Percentiles rank a stretch among this genome's conserved stretches.
Conservation (phyloP, 805 yeast species). For the Isabelozyma pseudorhagii region DNA sequence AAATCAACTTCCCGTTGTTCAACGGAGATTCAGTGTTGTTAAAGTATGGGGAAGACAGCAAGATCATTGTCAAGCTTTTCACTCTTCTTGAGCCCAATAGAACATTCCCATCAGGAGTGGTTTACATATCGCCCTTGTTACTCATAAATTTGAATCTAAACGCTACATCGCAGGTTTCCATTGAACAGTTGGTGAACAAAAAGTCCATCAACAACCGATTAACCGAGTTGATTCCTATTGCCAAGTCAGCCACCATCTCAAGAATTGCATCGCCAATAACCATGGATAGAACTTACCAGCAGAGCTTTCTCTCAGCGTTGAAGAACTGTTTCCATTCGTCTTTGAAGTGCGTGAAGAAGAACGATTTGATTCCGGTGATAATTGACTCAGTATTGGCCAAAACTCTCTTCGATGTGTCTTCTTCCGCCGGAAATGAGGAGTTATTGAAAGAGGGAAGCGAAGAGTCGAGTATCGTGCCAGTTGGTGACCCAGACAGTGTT, state of each 20-base stretch:
- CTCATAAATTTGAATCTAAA: constrained; percentile 46
- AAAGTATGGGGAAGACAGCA: constrained; percentile 5
- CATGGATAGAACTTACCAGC: constrained; percentile 60
- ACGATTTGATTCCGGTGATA: constrained; percentile 73
- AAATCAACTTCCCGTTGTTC: constrained; percentile 53
- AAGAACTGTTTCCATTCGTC: constrained; percentile 57
- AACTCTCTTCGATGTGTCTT: constrained; percentile 42
- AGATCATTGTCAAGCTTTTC: constrained; percentile 41
- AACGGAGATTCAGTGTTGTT: constrained; percentile 64
- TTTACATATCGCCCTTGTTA: constrained; percentile 65
- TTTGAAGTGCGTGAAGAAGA: constrained; percentile 56
- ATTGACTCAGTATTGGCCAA: constrained; percentile 68
- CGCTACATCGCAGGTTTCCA: constrained; percentile 8
- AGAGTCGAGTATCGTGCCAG: constrained; percentile 42
- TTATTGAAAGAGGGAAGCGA: constrained; percentile 15
- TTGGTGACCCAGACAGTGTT: constrained; percentile 63
- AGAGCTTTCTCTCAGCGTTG: constrained; percentile 56
- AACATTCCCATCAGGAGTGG: constrained; percentile 27
- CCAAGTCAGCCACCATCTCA: constrained; percentile 62
- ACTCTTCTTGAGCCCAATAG: constrained; percentile 65
- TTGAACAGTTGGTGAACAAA: constrained; percentile 13
- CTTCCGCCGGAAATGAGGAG: constrained; percentile 18
- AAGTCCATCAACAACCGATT: constrained; percentile 11
- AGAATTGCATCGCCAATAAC: constrained; percentile 69
- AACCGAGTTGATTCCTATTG: constrained; percentile 41